Evolutionary conservation across 148 eudicot species (phyloP), one percentile per base, ranked within the genome.

Genomic region (Cornus florida): DNA sequence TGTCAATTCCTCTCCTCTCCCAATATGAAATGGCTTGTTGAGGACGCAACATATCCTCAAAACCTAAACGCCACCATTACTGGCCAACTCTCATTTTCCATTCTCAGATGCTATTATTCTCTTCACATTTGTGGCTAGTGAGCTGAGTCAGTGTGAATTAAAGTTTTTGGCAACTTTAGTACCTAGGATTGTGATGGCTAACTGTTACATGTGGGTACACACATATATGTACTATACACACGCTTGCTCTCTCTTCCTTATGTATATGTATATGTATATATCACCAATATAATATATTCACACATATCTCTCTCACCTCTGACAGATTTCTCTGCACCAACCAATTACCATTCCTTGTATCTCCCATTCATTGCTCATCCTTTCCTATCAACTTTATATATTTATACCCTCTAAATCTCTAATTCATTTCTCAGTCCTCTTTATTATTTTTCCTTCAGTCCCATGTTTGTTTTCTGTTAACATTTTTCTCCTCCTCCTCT

Each of bases 151-250:
- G 82, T 24, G 46, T 64, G 71, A 75, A 79, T 81, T 85, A 56
- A 81, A 66, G 70, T 14, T 74, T 69, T 50, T 43, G 75, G 79
- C 71, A 84, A 84, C 75, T 91, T 80, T 86, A 86, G 88, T 86
- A 84, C 78, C 74, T 82, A 64, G 83, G 95, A 92, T 84, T 83
- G 88, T 84, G 92, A 92, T 90, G 88, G 83, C 35, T 86, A 90
- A 92, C 93, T 87, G 90, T 78, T 84, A 83, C 38, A 35, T 28
- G 38, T 83, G 77, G 81, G 83, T 83, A 59, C 72, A 24, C 80
- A 28, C 28, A 28, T 24, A 10, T 20, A 66, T 28, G 48, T 43
- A 43, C 48, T 43, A 43, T 43, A 6, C 1, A 43, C 43, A 39
- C 48, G 4, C 1, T 35, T 35, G 38, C 35, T 53, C 12, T 23